A percentile compares a stretch with the other conserved stretches of the same genome.
Conservation (phyloP, 176 grass and related monocot genomes). For the Canna indica region DNA sequence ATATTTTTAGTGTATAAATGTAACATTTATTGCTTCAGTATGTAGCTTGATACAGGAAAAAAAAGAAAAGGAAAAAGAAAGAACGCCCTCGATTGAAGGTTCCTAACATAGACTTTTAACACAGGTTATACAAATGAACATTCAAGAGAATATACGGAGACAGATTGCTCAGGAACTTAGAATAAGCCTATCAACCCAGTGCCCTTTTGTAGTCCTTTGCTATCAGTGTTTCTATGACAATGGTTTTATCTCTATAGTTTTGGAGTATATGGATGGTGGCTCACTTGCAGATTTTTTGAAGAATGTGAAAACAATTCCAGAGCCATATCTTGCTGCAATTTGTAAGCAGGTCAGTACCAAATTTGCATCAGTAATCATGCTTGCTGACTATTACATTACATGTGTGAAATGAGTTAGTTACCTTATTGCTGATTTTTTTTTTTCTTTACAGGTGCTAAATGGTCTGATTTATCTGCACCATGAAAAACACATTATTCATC, state of each 20-base stretch:
- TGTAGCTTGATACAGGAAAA: not conserved
- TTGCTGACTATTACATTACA: not conserved
- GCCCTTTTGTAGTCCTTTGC: constrained; percentile 64
- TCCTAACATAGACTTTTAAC: not conserved
- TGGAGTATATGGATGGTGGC: constrained; percentile 97
- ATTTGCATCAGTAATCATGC: constrained; percentile 2
- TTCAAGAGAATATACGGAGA: constrained; percentile 58
- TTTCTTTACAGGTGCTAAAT: constrained; percentile 52
- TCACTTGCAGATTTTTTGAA: constrained; percentile 88
- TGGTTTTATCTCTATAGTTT: constrained; percentile 78
- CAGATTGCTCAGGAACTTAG: constrained; percentile 90
- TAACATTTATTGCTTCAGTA: not conserved
- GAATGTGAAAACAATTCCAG: constrained; percentile 73
- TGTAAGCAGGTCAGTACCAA: constrained; percentile 89
- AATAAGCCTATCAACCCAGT: constrained; percentile 76
- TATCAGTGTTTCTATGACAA: constrained; percentile 94
- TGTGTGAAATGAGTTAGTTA: not conserved
- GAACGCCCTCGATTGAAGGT: not conserved
- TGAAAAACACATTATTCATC: constrained; percentile 71
- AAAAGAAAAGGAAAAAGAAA: not conserved
- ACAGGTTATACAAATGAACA: constrained; percentile 92
- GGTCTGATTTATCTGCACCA: constrained; percentile 79
- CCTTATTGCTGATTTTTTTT: not conserved
- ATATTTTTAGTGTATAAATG: not conserved
- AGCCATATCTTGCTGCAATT: constrained; percentile 85